Conservation (phyloP, 345 rosid species). For the Syzygium grande region DNA sequence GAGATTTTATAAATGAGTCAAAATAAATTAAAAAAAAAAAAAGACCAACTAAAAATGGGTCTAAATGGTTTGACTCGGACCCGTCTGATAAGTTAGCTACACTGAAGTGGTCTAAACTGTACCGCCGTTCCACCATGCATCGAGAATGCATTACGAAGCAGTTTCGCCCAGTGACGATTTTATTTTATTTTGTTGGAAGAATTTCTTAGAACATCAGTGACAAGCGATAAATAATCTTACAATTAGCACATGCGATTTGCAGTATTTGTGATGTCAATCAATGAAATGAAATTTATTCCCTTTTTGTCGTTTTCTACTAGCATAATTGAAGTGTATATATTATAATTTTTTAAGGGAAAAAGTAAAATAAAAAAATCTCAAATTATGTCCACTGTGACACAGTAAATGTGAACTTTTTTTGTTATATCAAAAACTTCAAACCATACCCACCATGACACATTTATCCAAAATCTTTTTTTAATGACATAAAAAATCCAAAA, state of each 20-base stretch:
- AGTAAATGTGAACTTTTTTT: too few relatives aligned
- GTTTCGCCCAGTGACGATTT: neutral
- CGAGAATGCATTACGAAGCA: too few relatives aligned
- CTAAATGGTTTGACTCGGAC: neutral
- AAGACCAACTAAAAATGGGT: neutral
- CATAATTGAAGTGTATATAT: neutral
- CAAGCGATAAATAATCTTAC: too few relatives aligned
- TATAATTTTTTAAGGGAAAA: neutral
- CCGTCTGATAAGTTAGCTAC: neutral
- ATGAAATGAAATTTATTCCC: neutral
- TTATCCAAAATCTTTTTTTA: too few relatives aligned
- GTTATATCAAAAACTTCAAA: too few relatives aligned
- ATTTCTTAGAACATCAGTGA: neutral
- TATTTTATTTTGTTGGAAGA: neutral
- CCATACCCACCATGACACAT: too few relatives aligned
- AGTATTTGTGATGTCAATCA: neutral
- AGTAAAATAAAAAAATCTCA: too few relatives aligned
- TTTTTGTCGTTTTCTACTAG: neutral
- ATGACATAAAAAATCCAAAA: too few relatives aligned
- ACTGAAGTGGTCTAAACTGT: neutral
- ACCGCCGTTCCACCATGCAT: neutral
- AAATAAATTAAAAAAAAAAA: neutral
- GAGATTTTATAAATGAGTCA: neutral
- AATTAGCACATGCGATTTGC: too few relatives aligned
- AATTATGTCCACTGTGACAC: too few relatives aligned